Percentiles rank a stretch among this genome's conserved stretches.
Conservation (phyloP, 1,284 basidiomycete genomes). For the Megacollybia platyphylla region DNA sequence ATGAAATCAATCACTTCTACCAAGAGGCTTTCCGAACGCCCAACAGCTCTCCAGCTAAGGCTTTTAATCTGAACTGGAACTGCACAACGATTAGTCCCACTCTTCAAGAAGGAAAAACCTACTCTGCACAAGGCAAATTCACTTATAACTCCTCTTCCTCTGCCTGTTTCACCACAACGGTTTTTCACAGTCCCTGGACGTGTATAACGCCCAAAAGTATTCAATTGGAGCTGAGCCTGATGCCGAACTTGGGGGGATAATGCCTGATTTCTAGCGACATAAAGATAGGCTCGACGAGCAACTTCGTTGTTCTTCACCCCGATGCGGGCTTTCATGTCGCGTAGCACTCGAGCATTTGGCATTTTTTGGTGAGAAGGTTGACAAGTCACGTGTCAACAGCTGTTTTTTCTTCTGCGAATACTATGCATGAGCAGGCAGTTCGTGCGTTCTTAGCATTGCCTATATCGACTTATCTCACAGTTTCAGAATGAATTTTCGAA, state of each 20-base stretch:
- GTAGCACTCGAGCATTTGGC: conserved; percentile 47
- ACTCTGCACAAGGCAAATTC: conserved; percentile 87
- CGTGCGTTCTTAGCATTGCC: not conserved
- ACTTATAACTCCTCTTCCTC: conserved; percentile 77
- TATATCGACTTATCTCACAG: not conserved
- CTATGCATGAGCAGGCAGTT: not conserved
- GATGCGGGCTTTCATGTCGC: conserved; percentile 67
- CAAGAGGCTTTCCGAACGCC: conserved; percentile 87
- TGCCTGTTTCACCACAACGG: conserved; percentile 74
- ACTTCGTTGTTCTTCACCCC: conserved; percentile 68
- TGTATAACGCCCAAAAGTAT: conserved; percentile 75
- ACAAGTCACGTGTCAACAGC: not conserved
- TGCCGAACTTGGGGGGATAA: conserved; percentile 80
- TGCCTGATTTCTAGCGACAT: conserved; percentile 80
- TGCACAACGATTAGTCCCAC: conserved; percentile 17
- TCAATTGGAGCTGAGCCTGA: conserved; percentile 92
- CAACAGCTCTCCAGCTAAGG: conserved; percentile 65
- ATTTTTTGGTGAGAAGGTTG: conserved; percentile 1
- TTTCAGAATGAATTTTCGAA: no score
- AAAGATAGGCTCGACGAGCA: conserved; percentile 77
- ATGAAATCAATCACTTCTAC: conserved; percentile 28
- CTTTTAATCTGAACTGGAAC: conserved; percentile 86
- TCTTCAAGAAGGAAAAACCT: conserved; percentile 16
- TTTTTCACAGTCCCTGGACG: conserved; percentile 81
- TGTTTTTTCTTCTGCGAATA: not conserved